phyloP scores from a whole-genome alignment of 768 basidiomycete genomes.

The Udeniomyces megalosporus region DNA sequence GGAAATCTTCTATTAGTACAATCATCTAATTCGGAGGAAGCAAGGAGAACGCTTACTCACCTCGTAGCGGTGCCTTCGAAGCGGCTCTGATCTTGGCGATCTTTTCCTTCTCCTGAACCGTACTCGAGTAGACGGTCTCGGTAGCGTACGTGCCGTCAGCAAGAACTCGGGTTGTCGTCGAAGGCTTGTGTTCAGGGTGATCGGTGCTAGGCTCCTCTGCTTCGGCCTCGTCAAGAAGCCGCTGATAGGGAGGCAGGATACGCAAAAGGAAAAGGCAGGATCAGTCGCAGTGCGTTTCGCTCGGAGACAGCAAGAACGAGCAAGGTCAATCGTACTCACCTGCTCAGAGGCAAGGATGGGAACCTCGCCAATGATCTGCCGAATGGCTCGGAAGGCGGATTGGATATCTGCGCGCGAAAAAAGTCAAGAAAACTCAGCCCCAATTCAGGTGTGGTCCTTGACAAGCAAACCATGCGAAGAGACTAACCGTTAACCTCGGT shows the following conservation, averaged over 20 bases:
- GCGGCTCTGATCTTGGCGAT: conserved; percentile 73
- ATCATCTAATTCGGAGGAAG: not conserved
- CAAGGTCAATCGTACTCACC: too few species aligned
- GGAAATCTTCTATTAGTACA: too few species aligned
- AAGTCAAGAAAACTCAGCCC: not conserved
- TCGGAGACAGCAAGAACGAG: not conserved
- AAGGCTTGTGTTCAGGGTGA: conserved; percentile 37
- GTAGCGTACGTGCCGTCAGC: conserved; percentile 98
- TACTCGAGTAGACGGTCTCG: conserved; percentile 66
- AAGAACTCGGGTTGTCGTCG: conserved; percentile 45
- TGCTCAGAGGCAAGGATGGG: conserved; percentile 89
- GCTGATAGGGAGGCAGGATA: conserved; percentile 20
- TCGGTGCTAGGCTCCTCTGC: conserved; percentile 36
- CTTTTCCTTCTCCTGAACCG: conserved; percentile 35
- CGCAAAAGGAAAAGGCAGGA: not conserved
- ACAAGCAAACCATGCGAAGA: not conserved
- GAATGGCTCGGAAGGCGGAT: conserved; percentile 54
- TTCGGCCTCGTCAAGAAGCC: conserved; percentile 56
- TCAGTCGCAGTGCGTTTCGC: not conserved
- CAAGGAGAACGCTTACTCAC: conserved; percentile 31
- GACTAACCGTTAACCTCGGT: conserved; percentile 35
- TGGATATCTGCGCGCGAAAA: conserved; percentile 47
- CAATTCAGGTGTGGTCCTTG: too few species aligned
- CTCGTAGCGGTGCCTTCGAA: conserved; percentile 73
- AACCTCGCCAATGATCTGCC: conserved; percentile 85